Evolutionary conservation across 495 filamentous ascomycete genomes (phyloP).

Genomic region (Choiromyces venosus): DNA sequence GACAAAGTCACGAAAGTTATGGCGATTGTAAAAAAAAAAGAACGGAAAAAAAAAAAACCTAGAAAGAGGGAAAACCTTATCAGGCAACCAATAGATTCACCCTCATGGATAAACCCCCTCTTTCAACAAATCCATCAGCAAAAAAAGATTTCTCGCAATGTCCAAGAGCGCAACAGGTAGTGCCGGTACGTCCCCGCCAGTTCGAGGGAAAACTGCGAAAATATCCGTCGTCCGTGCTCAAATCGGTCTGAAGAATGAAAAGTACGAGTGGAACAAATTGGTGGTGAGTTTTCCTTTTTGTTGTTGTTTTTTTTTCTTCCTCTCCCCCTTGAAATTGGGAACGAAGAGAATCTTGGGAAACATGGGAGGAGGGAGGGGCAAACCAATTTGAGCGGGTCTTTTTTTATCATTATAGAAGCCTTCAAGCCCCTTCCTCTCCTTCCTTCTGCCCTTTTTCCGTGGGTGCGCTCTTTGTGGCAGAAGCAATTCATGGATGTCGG

Average conservation of each 20-base stretch:
- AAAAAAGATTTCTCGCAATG: neutral
- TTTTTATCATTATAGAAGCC: neutral
- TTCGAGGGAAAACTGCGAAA: neutral
- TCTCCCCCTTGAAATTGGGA: neutral
- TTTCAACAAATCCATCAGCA: conserved; percentile 1
- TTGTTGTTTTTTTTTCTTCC: neutral
- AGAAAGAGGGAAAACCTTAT: neutral
- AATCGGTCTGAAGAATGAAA: conserved; percentile 1
- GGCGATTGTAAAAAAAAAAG: neutral
- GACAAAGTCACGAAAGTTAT: neutral
- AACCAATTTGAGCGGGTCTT: neutral
- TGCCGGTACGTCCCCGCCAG: conserved; percentile 1
- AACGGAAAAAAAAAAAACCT: conserved; percentile 2
- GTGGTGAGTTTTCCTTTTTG: conserved; percentile 2
- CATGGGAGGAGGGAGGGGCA: neutral
- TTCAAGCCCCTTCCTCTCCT: neutral
- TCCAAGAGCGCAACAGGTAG: neutral
- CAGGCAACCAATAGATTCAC: neutral
- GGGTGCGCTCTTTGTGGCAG: neutral
- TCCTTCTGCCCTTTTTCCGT: neutral
- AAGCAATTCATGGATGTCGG: neutral
- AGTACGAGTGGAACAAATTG: neutral
- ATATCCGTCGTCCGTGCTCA: neutral
- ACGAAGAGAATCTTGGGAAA: neutral
- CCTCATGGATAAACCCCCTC: neutral